Conservation (phyloP, 768 basidiomycete species). For the Hypholoma fasciculare region DNA sequence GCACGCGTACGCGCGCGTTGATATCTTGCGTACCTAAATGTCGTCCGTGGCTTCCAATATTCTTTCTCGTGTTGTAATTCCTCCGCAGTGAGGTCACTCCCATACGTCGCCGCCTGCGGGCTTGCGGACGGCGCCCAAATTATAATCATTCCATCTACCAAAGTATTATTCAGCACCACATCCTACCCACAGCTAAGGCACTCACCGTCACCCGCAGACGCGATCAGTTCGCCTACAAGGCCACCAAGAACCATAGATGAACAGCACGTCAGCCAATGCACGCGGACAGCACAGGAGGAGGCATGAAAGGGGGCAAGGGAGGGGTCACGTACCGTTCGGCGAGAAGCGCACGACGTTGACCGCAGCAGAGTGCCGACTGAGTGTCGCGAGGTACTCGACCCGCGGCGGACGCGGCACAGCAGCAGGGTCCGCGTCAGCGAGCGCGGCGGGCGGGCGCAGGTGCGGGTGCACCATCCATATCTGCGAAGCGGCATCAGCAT, state of each 20-base stretch:
- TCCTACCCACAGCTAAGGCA: slow-evolving; percentile 12
- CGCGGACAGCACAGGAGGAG: background rate
- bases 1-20: background rate
- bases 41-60: slow-evolving; percentile 88
- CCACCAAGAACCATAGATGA: slow-evolving; percentile 7
- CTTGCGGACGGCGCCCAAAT: slow-evolving; percentile 87
- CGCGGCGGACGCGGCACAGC: slow-evolving; percentile 57
- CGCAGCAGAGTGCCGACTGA: slow-evolving; percentile 88
- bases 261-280: background rate
- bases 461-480: slow-evolving; percentile 96
- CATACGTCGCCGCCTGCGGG: slow-evolving; percentile 72
- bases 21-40: slow-evolving; percentile 63
- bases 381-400: slow-evolving; percentile 94
- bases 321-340: slow-evolving; percentile 69
- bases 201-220: slow-evolving; percentile 96
- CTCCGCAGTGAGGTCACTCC: slow-evolving; percentile 77
- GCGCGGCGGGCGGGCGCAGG: slow-evolving; percentile 66
- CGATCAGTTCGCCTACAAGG: slow-evolving; percentile 77
- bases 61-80: slow-evolving; percentile 92
- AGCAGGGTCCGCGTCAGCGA: slow-evolving; percentile 39
- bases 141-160: slow-evolving; percentile 94
- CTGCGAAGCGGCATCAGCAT: slow-evolving; percentile 35
- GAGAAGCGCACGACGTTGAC: slow-evolving; percentile 97
- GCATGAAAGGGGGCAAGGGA: background rate
- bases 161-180: slow-evolving; percentile 7